Percentiles rank a stretch among this genome's conserved stretches.
These are phyloP conservation scores for Leccinum ochraceum DNA, from an alignment of 768 basidiomycete species.

Conservation along the genomic window DNA sequence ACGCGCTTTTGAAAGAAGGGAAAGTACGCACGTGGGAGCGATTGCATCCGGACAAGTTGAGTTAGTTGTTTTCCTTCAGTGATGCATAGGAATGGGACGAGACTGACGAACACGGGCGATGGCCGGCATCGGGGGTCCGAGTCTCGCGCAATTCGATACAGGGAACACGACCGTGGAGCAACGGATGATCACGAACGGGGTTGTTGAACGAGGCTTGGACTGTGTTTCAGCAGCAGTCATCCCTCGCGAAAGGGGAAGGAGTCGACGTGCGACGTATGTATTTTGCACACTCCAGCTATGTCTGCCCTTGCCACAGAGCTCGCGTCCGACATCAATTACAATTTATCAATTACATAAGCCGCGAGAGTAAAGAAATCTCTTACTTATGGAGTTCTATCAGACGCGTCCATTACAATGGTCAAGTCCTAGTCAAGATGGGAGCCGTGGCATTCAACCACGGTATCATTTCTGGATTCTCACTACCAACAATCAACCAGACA, in stretches of 20 bases:
- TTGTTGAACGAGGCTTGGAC: slow-evolving; percentile 90
- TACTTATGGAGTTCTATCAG: no score
- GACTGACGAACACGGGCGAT: neutral
- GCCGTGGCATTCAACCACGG: slow-evolving; percentile 75
- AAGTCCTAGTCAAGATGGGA: slow-evolving; percentile 64
- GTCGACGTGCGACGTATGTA: no score
- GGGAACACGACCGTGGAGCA: slow-evolving; percentile 93
- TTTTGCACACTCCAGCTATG: no score
- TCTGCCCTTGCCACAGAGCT: no score
- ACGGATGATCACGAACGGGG: slow-evolving; percentile 91
- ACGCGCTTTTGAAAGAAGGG: slow-evolving; percentile 82
- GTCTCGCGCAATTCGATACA: slow-evolving; percentile 37
- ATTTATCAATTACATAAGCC: no score
- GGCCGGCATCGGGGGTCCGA: no score
- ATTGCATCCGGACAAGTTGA: slow-evolving; percentile 99
- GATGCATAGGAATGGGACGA: neutral
- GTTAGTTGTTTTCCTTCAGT: slow-evolving; percentile 11
- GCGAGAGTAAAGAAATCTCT: no score
- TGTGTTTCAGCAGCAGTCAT: slow-evolving; percentile 54
- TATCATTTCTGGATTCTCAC: neutral
- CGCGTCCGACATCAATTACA: no score
- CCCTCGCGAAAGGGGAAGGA: neutral
- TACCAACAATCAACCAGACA: neutral
- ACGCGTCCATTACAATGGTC: no score
- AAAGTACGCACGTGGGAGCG: slow-evolving; percentile 84